A percentile compares a stretch with the other conserved stretches of the same genome.
These are phyloP conservation scores for Ceratocystis cacaofunesta DNA, from an alignment of 2,329 filamentous ascomycete species.

Conservation along the genomic window DNA sequence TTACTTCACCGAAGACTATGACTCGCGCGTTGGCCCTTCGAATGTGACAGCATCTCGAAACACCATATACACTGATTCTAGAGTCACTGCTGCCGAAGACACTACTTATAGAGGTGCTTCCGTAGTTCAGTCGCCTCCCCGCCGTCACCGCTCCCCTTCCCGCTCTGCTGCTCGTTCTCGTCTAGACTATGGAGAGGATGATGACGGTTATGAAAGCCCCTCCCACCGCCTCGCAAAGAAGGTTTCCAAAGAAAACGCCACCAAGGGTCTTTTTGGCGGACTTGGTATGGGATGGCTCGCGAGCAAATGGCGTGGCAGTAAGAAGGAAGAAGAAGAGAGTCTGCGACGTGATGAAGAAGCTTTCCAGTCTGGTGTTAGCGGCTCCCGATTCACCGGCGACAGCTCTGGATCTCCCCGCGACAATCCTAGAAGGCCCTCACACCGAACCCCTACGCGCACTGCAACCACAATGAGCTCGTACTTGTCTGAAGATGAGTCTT, in stretches of 20 bases:
- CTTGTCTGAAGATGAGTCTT: conserved; percentile 5
- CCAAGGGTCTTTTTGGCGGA: conserved; percentile 43
- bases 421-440: conserved; percentile 22
- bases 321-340: conserved; percentile 34
- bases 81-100: conserved; percentile 8
- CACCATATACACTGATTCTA: conserved; percentile 14
- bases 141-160: conserved; percentile 10
- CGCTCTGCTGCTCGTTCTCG: conserved; percentile 28
- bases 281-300: conserved; percentile 55
- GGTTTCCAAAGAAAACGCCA: conserved; percentile 24
- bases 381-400: conserved; percentile 56
- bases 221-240: conserved; percentile 35
- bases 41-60: conserved; percentile 12
- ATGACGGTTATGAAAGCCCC: conserved; percentile 30
- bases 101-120: conserved; percentile 14
- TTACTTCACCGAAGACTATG: conserved; percentile 41
- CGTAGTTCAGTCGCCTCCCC: conserved; percentile 5
- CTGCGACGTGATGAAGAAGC: conserved; percentile 35
- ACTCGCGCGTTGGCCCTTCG: conserved; percentile 33
- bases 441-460: conserved; percentile 3
- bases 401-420: conserved; percentile 28
- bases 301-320: conserved; percentile 46
- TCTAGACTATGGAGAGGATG: conserved; percentile 19
- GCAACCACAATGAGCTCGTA: conserved; percentile 10
- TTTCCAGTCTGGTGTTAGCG: conserved; percentile 42